phyloP scores from a whole-genome alignment of 1,139 yeast species.

The Candida buenavistaensis region DNA sequence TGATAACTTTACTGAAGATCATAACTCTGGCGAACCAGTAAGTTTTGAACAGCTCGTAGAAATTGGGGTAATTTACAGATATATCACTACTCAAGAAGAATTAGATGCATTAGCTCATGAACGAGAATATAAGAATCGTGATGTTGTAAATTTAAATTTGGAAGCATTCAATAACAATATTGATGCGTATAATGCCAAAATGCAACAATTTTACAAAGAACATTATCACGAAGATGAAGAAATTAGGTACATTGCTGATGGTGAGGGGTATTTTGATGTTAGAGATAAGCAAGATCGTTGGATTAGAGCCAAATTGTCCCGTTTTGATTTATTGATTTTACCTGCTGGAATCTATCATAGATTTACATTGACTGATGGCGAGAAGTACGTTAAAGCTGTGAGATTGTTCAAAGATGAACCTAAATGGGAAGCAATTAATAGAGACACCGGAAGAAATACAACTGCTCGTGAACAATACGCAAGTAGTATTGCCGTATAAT shows the following conservation, averaged over 20 bases:
- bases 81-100: constrained; percentile 51
- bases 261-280: constrained; percentile 91
- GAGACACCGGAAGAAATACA: constrained; percentile 38
- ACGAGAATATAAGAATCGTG: constrained; percentile 79
- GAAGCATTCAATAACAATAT: constrained; percentile 65
- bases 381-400: constrained; percentile 70
- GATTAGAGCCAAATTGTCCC: constrained; percentile 69
- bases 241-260: constrained; percentile 84
- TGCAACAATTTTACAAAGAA: constrained; percentile 74
- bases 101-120: constrained; percentile 68
- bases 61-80: constrained; percentile 71
- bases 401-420: constrained; percentile 93
- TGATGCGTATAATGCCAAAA: constrained; percentile 59
- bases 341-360: constrained; percentile 96
- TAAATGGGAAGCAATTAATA: constrained; percentile 87
- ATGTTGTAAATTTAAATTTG: constrained; percentile 61
- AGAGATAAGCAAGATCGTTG: constrained; percentile 69
- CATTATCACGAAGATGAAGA: constrained; percentile 98
- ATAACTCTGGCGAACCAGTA: constrained; percentile 67
- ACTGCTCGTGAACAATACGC: constrained; percentile 33
- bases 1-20: constrained; percentile 69
- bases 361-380: constrained; percentile 65
- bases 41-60: constrained; percentile 47
- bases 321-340: constrained; percentile 68
- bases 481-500: constrained; percentile 23